Percentiles rank a stretch among this genome's conserved stretches.
These are phyloP conservation scores for Xylaria scruposa DNA, from an alignment of 495 filamentous ascomycete species.

Conservation along the genomic window DNA sequence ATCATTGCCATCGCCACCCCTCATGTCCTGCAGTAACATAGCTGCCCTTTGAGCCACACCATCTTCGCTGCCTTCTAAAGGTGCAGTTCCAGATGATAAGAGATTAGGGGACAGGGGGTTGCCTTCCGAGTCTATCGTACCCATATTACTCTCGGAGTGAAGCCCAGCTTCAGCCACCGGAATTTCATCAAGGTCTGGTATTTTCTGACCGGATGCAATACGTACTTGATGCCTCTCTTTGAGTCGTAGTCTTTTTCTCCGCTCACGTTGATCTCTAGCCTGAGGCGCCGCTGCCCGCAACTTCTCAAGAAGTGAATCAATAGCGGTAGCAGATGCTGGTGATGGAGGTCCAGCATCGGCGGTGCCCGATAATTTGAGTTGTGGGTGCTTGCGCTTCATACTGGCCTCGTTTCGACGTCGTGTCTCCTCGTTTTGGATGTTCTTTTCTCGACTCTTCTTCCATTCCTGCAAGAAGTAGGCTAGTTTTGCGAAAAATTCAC, in stretches of 20 bases:
- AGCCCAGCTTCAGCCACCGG: conserved; percentile 52
- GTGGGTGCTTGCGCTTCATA: conserved; percentile 83
- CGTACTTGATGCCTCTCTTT: conserved; percentile 94
- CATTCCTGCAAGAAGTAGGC: conserved; percentile 91
- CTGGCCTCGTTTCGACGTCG: conserved; percentile 84
- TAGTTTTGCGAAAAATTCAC: conserved; percentile 96
- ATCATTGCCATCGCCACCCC: conserved; percentile 65
- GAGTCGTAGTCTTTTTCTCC: conserved; percentile 82
- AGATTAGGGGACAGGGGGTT: conserved; percentile 46
- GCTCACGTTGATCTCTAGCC: conserved; percentile 83
- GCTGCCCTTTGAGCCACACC: conserved; percentile 84
- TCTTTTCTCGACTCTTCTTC: conserved; percentile 96
- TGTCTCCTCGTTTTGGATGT: conserved; percentile 80
- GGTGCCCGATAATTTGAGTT: conserved; percentile 66
- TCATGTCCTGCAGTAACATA: conserved; percentile 78
- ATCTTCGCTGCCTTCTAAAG: conserved; percentile 65
- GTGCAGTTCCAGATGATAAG: conserved; percentile 49
- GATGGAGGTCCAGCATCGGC: conserved; percentile 60
- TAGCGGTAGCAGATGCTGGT: conserved; percentile 84
- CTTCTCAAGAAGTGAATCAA: conserved; percentile 97
- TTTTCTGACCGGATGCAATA: conserved; percentile 83
- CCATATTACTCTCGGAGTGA: conserved; percentile 29
- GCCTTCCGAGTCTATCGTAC: conserved; percentile 42
- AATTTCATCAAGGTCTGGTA: conserved; percentile 70
- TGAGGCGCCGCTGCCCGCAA: conserved; percentile 91